phyloP scores from a whole-genome alignment of 371 early-diverging fungal species.

The Apophysomyces elegans region DNA sequence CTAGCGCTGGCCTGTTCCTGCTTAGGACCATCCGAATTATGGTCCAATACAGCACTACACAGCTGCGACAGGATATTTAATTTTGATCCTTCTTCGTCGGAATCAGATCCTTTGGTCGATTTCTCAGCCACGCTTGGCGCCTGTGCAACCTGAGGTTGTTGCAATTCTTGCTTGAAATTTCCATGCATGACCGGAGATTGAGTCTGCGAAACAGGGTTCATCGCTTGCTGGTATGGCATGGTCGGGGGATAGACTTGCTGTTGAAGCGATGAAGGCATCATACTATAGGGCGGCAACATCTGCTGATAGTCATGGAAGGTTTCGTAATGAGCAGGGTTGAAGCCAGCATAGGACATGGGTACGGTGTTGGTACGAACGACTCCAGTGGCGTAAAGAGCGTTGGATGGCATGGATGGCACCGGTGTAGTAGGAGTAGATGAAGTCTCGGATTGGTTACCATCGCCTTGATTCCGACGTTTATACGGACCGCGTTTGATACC shows the following conservation, averaged over 20 bases:
- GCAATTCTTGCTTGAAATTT: slow-evolving; percentile 18
- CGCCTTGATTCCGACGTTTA: slow-evolving; percentile 47
- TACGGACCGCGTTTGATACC: slow-evolving; percentile 88
- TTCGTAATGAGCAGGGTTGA: slow-evolving; percentile 4
- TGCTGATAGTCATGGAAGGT: slow-evolving; percentile 8
- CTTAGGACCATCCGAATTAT: slow-evolving; percentile 35
- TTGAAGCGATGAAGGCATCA: slow-evolving; percentile 5
- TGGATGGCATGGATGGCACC: not conserved
- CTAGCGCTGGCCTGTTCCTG: slow-evolving; percentile 14
- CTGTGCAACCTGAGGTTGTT: slow-evolving; percentile 15
- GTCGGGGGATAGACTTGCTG: slow-evolving; percentile 17
- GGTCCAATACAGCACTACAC: slow-evolving; percentile 50
- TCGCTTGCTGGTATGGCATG: slow-evolving; percentile 44
- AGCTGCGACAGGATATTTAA: slow-evolving; percentile 50
- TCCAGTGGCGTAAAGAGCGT: not conserved
- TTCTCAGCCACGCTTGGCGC: slow-evolving; percentile 15
- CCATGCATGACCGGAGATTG: slow-evolving; percentile 25
- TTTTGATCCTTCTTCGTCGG: slow-evolving; percentile 54
- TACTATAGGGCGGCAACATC: not conserved
- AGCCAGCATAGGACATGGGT: slow-evolving; percentile 4
- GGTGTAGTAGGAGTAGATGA: not conserved
- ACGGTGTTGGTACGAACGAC: not conserved
- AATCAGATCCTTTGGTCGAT: slow-evolving; percentile 25
- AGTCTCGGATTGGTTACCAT: not conserved
- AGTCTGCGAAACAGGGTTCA: slow-evolving; percentile 40